Evolutionary conservation across 495 filamentous ascomycete species (phyloP).

Genomic region (Staphylotrichum tortipilum): DNA sequence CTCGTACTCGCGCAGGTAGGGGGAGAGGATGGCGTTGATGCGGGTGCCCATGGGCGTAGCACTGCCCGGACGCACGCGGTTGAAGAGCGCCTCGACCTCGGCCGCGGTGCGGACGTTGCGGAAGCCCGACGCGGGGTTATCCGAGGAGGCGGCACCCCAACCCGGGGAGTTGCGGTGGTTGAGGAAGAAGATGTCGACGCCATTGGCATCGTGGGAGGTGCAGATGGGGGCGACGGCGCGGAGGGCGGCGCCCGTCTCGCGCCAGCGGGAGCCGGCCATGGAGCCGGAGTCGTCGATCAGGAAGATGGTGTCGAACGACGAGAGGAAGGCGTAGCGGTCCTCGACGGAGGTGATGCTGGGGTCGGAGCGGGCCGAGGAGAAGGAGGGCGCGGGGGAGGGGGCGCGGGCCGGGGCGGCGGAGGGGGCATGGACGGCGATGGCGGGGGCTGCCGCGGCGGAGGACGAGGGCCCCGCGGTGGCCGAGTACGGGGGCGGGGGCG

Average conservation of each 20-base stretch:
- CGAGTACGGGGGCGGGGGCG: constrained; percentile 8
- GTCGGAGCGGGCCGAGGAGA: constrained; percentile 14
- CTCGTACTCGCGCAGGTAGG: constrained; percentile 49
- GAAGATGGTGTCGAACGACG: constrained; percentile 84
- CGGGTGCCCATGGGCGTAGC: constrained; percentile 69
- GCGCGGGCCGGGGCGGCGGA: not conserved
- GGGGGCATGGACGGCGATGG: constrained; percentile 13
- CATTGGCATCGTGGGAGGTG: constrained; percentile 71
- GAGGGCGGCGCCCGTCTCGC: constrained; percentile 64
- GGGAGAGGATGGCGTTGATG: constrained; percentile 62
- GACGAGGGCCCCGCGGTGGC: constrained; percentile 9
- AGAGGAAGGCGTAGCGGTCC: constrained; percentile 72
- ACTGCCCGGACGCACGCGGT: constrained; percentile 50
- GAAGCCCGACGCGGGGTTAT: constrained; percentile 34
- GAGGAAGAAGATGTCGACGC: constrained; percentile 92
- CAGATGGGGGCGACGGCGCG: constrained; percentile 76
- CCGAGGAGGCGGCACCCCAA: no score
- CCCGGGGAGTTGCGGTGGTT: constrained; percentile 44
- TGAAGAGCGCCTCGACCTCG: constrained; percentile 59
- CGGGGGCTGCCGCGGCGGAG: constrained; percentile 9
- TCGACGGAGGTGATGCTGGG: constrained; percentile 33
- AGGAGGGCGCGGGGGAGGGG: constrained; percentile 18
- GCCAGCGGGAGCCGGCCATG: constrained; percentile 76
- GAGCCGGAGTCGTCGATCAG: constrained; percentile 86
- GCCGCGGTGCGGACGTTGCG: constrained; percentile 45